Evolutionary conservation across 768 basidiomycete species (phyloP), one percentile per base, ranked within the genome.

Genomic region (Lyophyllum shimeji): DNA sequence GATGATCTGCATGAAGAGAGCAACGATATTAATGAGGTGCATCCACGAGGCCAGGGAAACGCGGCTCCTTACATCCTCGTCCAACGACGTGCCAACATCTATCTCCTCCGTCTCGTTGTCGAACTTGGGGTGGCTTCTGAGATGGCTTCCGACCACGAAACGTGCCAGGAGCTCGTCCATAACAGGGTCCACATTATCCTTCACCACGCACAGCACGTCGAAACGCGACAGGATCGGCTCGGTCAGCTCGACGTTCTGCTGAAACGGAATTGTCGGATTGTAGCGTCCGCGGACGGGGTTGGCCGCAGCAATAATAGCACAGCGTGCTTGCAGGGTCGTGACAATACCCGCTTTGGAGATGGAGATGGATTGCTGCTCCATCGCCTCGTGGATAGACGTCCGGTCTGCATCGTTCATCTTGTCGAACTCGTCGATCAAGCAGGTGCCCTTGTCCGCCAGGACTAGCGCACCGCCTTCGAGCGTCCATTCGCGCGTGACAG

Each of bases 321-420:
- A 98, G 18, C 97, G 88, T 23, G 97, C 97, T 74, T 98, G 95
- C 7, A 99, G 82, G 15, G 92, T 91, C n/a, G 97, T 98, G 53
- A 98, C 91, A 60, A 99, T 99, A 42, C 97, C 97, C 15, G 97
- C 97, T 69, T 99, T 99, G 21, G 96, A 94, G 65, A 99, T 98
- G 3, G 97, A 98, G 62, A 99, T 99, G 12, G 93, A 90, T 70
- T 98, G 97, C 74, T 99, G 97, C 69, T 99, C 97, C 97, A 99
- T 99, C 1, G 97, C 97, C 71, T 99, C 97, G 77, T 98, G 97
- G 65, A 99, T 98, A 3, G 95, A 97, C 15, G 95, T 98, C 63
- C 96, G 82, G 70, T 99, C 96, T 15, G 93, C 83, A 65, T 98
- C 97, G 73, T 98, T 98, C 97, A 99, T 99, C 79, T 99, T 99